A percentile compares a stretch with the other conserved stretches of the same genome.
phyloP scores from a whole-genome alignment of 192 early-diverging fungal species.

The Mortierella claussenii region DNA sequence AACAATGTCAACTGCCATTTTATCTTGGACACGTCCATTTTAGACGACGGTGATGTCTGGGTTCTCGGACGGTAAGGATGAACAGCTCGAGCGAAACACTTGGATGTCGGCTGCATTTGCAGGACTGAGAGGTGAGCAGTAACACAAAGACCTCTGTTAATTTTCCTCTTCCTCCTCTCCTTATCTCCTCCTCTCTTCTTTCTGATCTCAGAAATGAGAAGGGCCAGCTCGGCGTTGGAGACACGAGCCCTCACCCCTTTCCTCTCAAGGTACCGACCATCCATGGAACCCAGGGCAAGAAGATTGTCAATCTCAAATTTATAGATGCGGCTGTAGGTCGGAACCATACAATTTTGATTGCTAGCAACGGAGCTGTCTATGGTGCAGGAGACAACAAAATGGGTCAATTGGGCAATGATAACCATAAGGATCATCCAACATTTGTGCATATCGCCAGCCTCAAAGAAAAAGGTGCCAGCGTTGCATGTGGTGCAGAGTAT shows the following conservation, averaged over 20 bases:
- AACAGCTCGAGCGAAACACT: no score
- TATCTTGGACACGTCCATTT: neutral
- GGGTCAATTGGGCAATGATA: slow-evolving; percentile 55
- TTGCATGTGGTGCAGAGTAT: slow-evolving; percentile 60
- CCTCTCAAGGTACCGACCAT: slow-evolving; percentile 57
- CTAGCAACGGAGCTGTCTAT: slow-evolving; percentile 57
- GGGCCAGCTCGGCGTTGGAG: slow-evolving; percentile 56
- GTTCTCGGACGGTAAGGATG: slow-evolving; percentile 48
- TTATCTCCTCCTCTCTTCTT: no score
- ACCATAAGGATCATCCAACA: slow-evolving; percentile 41
- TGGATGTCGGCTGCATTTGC: no score
- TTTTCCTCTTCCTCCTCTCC: no score
- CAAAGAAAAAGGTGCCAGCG: slow-evolving; percentile 51
- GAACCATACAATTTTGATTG: slow-evolving; percentile 59
- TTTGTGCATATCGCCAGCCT: slow-evolving; percentile 51
- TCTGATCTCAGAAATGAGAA: slow-evolving; percentile 61
- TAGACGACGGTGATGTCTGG: slow-evolving; percentile 57
- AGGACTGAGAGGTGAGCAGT: no score
- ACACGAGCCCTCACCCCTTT: slow-evolving; percentile 29
- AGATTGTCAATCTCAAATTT: slow-evolving; percentile 50
- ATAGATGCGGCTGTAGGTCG: slow-evolving; percentile 54
- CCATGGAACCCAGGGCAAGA: slow-evolving; percentile 31
- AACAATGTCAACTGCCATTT: neutral
- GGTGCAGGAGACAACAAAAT: slow-evolving; percentile 60
- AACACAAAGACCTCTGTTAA: no score